Conservation (phyloP, 768 basidiomycete species). For the Pilatotrama ljubarskyi region DNA sequence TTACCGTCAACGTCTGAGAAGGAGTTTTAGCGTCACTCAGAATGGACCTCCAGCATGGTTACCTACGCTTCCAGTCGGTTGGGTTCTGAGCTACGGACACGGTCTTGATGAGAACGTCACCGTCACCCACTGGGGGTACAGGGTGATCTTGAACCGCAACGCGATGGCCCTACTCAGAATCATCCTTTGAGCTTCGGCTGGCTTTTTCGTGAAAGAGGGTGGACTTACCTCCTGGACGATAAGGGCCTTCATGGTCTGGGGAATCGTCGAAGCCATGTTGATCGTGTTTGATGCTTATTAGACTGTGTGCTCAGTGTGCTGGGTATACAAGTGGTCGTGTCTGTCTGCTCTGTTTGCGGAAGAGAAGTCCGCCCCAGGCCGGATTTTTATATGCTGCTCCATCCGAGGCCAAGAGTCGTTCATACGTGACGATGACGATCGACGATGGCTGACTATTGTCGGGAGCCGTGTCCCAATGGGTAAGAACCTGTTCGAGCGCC, state of each 20-base stretch:
- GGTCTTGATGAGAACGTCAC: slow-evolving; percentile 23
- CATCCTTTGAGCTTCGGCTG: too few species aligned
- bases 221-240: slow-evolving; percentile 19
- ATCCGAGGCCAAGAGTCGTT: too few species aligned
- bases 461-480: not conserved
- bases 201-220: not conserved
- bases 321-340: not conserved
- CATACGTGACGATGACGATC: not conserved
- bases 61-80: slow-evolving; percentile 23
- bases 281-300: too few species aligned
- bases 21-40: too few species aligned
- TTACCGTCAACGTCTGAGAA: slow-evolving; percentile 12
- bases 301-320: too few species aligned
- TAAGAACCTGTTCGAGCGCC: not conserved
- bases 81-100: slow-evolving; percentile 21
- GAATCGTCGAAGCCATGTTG: slow-evolving; percentile 8
- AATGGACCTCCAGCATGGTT: not conserved
- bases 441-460: too few species aligned
- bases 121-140: slow-evolving; percentile 19
- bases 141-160: slow-evolving; percentile 17
- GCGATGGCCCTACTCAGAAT: slow-evolving; percentile 1
- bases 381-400: not conserved
- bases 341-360: not conserved
- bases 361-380: not conserved
- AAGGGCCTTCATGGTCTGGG: slow-evolving; percentile 29